Conservation (phyloP, 2,329 filamentous ascomycete species). For the Penicillium rolfsii region DNA sequence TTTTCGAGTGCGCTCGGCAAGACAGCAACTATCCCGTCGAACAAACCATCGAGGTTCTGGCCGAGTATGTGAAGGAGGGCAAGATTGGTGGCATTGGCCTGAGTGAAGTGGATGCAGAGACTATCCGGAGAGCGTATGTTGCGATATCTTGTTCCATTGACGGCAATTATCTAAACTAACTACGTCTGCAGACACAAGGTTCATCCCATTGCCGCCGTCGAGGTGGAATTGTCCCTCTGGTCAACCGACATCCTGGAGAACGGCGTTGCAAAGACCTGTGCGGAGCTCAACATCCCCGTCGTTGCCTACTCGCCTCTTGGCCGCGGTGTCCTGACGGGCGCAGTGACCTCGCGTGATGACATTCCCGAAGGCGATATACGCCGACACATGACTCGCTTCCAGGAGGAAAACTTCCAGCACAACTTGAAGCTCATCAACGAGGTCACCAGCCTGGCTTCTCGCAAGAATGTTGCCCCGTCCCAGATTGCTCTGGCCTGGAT, state of each 20-base stretch:
- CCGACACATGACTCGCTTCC: constrained; percentile 52
- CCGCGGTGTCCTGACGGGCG: constrained; percentile 58
- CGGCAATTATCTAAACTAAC: constrained; percentile 38
- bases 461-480: constrained; percentile 49
- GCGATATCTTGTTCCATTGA: not conserved
- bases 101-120: constrained; percentile 50
- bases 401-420: constrained; percentile 54
- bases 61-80: constrained; percentile 46
- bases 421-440: constrained; percentile 55
- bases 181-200: constrained; percentile 47
- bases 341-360: constrained; percentile 52
- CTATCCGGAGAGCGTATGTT: constrained; percentile 47
- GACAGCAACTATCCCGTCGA: constrained; percentile 58
- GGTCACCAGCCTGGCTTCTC: constrained; percentile 49
- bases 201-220: constrained; percentile 61
- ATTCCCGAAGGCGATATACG: constrained; percentile 54
- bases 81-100: constrained; percentile 51
- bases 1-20: constrained; percentile 63
- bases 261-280: constrained; percentile 59
- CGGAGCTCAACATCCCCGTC: constrained; percentile 60
- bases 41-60: constrained; percentile 47
- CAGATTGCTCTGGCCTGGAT: constrained; percentile 58
- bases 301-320: constrained; percentile 64
- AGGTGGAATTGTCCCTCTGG: constrained; percentile 64
- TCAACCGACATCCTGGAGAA: constrained; percentile 61